A percentile compares a stretch with the other conserved stretches of the same genome.
Evolutionary conservation across 495 filamentous ascomycete genomes (phyloP).

Genomic region (Letharia columbiana): DNA sequence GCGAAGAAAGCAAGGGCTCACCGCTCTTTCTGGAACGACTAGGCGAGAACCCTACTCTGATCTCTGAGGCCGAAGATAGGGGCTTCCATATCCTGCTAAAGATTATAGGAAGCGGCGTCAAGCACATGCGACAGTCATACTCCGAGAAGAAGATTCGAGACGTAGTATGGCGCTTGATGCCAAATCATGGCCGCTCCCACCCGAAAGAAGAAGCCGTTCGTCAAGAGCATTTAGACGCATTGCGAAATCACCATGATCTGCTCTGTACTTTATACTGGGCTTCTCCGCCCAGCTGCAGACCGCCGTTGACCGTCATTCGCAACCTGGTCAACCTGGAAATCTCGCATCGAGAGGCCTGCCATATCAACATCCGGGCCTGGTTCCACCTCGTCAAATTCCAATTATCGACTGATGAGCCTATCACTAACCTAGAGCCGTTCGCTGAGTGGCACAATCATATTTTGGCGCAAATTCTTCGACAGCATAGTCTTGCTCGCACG

Average conservation of each 20-base stretch:
- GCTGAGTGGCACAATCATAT: conserved; percentile 61
- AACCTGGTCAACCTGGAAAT: conserved; percentile 67
- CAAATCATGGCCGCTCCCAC: conserved; percentile 81
- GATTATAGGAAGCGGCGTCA: conserved; percentile 62
- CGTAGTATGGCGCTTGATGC: conserved; percentile 68
- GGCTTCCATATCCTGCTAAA: conserved; percentile 94
- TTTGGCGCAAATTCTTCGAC: conserved; percentile 45
- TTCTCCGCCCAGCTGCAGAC: conserved; percentile 62
- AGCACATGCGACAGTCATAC: conserved; percentile 47
- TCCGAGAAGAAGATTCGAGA: conserved; percentile 66
- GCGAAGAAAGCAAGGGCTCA: conserved; percentile 69
- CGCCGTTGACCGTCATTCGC: conserved; percentile 60
- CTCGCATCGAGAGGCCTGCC: conserved; percentile 80
- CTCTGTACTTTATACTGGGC: conserved; percentile 84
- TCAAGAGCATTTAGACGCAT: conserved; percentile 69
- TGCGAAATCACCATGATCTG: conserved; percentile 91
- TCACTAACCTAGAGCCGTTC: conserved; percentile 47
- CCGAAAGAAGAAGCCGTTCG: conserved; percentile 70
- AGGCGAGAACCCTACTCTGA: conserved; percentile 50
- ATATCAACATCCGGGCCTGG: conserved; percentile 78
- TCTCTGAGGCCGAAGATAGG: conserved; percentile 58
- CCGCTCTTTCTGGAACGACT: conserved; percentile 72
- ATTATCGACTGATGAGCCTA: conserved; percentile 49
- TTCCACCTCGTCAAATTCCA: conserved; percentile 68
- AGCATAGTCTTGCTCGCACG: conserved; percentile 50